Base-by-base conservation (phyloP, 1,139 yeast species). In the Saccharomyces hybrid region DNA sequence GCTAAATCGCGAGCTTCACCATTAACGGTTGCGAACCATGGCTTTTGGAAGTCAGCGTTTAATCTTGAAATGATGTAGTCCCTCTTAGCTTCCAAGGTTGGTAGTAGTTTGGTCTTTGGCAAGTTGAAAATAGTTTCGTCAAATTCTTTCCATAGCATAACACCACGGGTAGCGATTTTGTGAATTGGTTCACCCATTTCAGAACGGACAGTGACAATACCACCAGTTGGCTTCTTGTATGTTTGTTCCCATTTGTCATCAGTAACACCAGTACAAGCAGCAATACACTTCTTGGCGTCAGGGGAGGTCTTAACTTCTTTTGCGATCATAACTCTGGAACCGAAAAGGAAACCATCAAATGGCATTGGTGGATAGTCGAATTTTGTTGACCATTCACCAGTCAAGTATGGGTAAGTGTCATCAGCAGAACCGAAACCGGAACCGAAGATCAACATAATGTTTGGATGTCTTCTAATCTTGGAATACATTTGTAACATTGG, bases 101-200 rank as follows among this genome's bases (percentile, higher is more conserved):
- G 95, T 54, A 87, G 76, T 61, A 95, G 76, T 76, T 93, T 93
- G 73, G 83, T 82, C 78, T 91, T 90, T 70, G 99, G 97, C 71
- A 90, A 79, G 67, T 82, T 80, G 79, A 93, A 93, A 64, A 93
- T 83, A 51, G 96, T 88, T 64, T 89, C 95, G 73, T 93, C 99
- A 76, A 93, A 79, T 75, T 93, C 98, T 71, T 86, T 86, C 99
- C 99, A 93, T 71, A 93, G 83, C 74, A 88, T 72, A 59, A 93
- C 98, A 79, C 97, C 98, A 73, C 99, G 87, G 56, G 99, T 93
- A 46, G 99, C 99, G 67, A 93, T 82, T 78, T 93, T 93, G 76
- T 93, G 99, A 70, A 93, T 93, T 69, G 99, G 99, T 77, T 93
- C 99, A 71, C 99, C 99, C 98, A 93, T 93, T 79, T 93, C 99